phyloP scores from a whole-genome alignment of 2,329 filamentous ascomycete genomes.

The Sphaceloma murrayae region DNA sequence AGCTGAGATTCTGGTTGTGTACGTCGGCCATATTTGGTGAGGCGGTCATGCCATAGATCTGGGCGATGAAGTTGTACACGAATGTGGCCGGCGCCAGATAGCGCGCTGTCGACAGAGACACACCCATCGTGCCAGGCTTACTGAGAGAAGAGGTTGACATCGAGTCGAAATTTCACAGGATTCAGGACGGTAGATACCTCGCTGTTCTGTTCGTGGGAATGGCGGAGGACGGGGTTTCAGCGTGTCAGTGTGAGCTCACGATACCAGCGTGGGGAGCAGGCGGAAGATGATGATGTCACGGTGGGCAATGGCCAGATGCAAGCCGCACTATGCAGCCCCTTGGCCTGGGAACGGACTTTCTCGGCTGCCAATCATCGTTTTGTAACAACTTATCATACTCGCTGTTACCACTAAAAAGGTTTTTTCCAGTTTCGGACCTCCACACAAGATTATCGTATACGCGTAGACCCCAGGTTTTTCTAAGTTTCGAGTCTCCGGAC shows the following conservation, averaged over 20 bases:
- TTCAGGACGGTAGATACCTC: not conserved
- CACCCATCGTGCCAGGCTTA: slow-evolving; percentile 36
- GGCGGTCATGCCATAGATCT: slow-evolving; percentile 51
- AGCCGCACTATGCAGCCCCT: no score
- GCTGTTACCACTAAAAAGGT: no score
- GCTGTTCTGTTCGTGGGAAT: not conserved
- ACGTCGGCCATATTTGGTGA: slow-evolving; percentile 51
- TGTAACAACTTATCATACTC: no score
- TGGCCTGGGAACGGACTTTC: no score
- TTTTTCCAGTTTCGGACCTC: no score
- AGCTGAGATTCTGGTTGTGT: slow-evolving; percentile 49
- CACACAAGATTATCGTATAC: no score
- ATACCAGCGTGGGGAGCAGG: not conserved
- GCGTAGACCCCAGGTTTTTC: no score
- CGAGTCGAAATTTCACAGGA: not conserved
- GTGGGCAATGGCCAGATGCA: no score
- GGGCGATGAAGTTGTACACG: slow-evolving; percentile 47
- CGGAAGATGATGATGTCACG: slow-evolving; percentile 11
- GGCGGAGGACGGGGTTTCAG: slow-evolving; percentile 1
- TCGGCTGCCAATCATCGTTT: no score
- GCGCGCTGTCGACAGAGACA: slow-evolving; percentile 45
- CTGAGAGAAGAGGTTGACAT: not conserved
- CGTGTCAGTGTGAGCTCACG: slow-evolving; percentile 11
- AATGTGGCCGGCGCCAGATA: slow-evolving; percentile 48
- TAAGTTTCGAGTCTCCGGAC: no score